Evolutionary conservation across 1,284 basidiomycete species (phyloP), one percentile per base, ranked within the genome.

Genomic region (Golubevia pallescens): DNA sequence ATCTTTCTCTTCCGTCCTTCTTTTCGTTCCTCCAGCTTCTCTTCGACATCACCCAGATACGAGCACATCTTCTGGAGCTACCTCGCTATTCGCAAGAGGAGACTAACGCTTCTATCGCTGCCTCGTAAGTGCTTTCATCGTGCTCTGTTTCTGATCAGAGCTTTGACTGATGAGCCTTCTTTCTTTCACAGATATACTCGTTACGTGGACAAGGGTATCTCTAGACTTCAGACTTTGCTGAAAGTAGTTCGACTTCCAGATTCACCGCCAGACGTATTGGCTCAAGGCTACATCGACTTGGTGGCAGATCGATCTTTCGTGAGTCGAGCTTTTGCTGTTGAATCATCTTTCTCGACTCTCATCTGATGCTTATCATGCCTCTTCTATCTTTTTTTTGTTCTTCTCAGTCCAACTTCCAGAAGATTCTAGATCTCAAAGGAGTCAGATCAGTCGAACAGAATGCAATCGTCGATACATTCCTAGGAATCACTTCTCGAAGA

Each of bases 231-330:
- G 28, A 66, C 68, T 2, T 60, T 81, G 0, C 68, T 84, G 8
- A 63, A 67, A 1, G 65, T 84, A 1, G 62, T 84, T 20, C 68
- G 74, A 8, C 68, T 67, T 1, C 70, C 67, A 55, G 23, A 21
- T 19, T 38, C 24, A 52, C 38, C 61, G 14, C 16, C 65, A 14
- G 48, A 59, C 21, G 73, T 67, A 23, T 60, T 80, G 7, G 71
- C 82, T 20, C 52, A 66, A 3, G 63, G 72, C n/a, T 84, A 84
- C 68, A 61, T 81, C 63, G 53, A 66, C 8, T 63, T 69, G 0
- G 61, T 83, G 21, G 70, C 68, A 16, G 81, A 83, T 54, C 74
- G 81, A 42, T 78, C 77, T 10, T 75, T 77, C 32, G 56, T 58
- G 21, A 21, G 62, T 23, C 38, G 20, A 42, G 57, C 20, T 58